A percentile compares a stretch with the other conserved stretches of the same genome.
Evolutionary conservation across 1,139 yeast genomes (phyloP).

Genomic region (Pichiaceae sp.): DNA sequence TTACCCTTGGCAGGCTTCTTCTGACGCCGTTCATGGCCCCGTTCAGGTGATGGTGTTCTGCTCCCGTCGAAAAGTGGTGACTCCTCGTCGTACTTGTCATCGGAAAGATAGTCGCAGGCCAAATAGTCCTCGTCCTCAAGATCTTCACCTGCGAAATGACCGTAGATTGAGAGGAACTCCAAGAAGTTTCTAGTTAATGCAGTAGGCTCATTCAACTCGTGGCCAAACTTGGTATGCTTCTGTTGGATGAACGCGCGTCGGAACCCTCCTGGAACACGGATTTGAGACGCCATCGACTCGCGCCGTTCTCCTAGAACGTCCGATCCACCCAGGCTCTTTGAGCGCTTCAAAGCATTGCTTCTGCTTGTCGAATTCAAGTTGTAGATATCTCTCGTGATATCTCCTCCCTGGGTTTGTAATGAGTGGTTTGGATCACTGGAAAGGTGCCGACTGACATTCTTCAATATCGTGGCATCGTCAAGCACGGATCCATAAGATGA

Average conservation of each 20-base stretch:
- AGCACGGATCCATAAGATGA: conserved; percentile 17
- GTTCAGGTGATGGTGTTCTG: neutral
- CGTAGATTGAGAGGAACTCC: conserved; percentile 67
- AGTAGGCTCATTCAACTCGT: conserved; percentile 27
- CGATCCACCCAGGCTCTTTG: conserved; percentile 21
- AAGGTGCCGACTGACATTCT: conserved; percentile 20
- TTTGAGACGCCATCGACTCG: conserved; percentile 55
- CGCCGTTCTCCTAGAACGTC: conserved; percentile 32
- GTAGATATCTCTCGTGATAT: conserved; percentile 56
- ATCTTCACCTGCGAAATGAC: conserved; percentile 80
- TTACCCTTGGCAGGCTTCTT: conserved; percentile 34
- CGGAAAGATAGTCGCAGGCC: conserved; percentile 40
- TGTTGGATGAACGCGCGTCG: conserved; percentile 50
- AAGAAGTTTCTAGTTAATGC: conserved; percentile 60
- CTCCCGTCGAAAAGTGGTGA: conserved; percentile 28
- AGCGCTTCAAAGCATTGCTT: conserved; percentile 13
- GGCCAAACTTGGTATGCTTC: conserved; percentile 21
- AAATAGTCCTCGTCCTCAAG: conserved; percentile 60
- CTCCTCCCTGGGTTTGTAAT: conserved; percentile 58
- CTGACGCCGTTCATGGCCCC: conserved; percentile 4
- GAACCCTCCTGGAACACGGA: conserved; percentile 76
- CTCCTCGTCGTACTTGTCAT: conserved; percentile 33
- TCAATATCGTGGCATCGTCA: conserved; percentile 20
- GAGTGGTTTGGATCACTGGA: conserved; percentile 27
- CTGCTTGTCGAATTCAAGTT: conserved; percentile 7